These are phyloP conservation scores for Combretum micranthum DNA, from an alignment of 345 rosid species.

Conservation along the genomic window DNA sequence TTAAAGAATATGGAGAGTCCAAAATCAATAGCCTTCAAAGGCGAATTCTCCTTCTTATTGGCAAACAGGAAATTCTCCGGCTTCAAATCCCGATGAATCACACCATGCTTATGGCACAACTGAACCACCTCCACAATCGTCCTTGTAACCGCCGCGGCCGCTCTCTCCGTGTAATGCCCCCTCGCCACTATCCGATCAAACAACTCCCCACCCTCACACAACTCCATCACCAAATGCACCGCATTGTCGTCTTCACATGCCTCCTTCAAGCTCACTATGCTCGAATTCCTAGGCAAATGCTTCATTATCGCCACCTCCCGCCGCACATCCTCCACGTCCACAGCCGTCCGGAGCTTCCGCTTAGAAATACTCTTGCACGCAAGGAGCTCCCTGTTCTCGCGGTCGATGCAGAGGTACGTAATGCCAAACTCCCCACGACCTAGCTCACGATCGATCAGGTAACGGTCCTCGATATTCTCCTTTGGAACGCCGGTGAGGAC, in stretches of 20 bases:
- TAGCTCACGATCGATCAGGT: constrained; percentile 87
- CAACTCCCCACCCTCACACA: constrained; percentile 99
- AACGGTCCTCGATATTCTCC: constrained; percentile 87
- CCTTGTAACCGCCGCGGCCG: constrained; percentile 84
- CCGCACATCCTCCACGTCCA: constrained; percentile 87
- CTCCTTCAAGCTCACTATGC: constrained; percentile 85
- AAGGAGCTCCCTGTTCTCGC: constrained; percentile 64
- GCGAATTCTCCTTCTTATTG: constrained; percentile 97
- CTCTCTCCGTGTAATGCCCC: constrained; percentile 98
- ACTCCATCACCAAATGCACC: constrained; percentile 98
- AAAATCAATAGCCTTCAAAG: constrained; percentile 96
- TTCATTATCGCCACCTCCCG: constrained; percentile 98
- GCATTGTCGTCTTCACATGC: constrained; percentile 97
- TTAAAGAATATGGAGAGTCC: constrained; percentile 98
- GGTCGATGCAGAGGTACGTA: constrained; percentile 88
- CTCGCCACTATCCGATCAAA: constrained; percentile 99
- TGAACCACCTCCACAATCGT: constrained; percentile 97
- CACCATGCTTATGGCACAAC: constrained; percentile 93
- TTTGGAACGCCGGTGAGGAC: constrained; percentile 70
- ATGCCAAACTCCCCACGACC: constrained; percentile 99
- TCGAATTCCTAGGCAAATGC: constrained; percentile 82
- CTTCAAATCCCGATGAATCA: constrained; percentile 96
- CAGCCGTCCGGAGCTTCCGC: constrained; percentile 90
- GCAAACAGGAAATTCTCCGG: constrained; percentile 98
- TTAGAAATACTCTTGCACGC: constrained; percentile 97